These are phyloP conservation scores for Juglanconis oblonga DNA, from an alignment of 2,329 filamentous ascomycete genomes.

Conservation along the genomic window DNA sequence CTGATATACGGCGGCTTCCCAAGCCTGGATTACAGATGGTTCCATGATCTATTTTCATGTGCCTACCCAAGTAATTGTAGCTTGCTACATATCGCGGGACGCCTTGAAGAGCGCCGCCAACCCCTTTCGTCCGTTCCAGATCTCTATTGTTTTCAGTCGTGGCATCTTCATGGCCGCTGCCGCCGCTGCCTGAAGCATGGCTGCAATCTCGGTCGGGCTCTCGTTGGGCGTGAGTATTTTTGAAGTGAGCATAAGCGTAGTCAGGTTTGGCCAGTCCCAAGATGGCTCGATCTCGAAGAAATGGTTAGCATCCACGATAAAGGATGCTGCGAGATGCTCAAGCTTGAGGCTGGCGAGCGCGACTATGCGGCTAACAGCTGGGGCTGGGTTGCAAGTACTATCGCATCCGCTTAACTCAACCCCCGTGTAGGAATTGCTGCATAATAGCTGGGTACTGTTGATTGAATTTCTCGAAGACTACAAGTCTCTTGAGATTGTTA, in stretches of 20 bases:
- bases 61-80: slow-evolving; percentile 26
- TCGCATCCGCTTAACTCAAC: slow-evolving; percentile 14
- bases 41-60: slow-evolving; percentile 28
- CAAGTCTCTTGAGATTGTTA: slow-evolving; percentile 20
- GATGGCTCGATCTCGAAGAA: slow-evolving; percentile 26
- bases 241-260: slow-evolving; percentile 31
- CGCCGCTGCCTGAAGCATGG: slow-evolving; percentile 24
- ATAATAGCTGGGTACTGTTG: slow-evolving; percentile 26
- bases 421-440: slow-evolving; percentile 17
- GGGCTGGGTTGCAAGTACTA: slow-evolving; percentile 20
- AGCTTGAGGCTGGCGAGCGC: slow-evolving; percentile 26
- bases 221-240: slow-evolving; percentile 23
- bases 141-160: slow-evolving; percentile 31
- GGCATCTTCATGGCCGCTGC: slow-evolving; percentile 29
- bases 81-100: slow-evolving; percentile 12
- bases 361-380: slow-evolving; percentile 23
- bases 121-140: slow-evolving; percentile 32
- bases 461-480: slow-evolving; percentile 32
- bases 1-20: slow-evolving; percentile 27
- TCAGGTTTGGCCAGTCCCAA: slow-evolving; percentile 29
- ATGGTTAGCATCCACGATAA: slow-evolving; percentile 28
- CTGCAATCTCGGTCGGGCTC: slow-evolving; percentile 20
- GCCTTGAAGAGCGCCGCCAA: slow-evolving; percentile 28
- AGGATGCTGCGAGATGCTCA: slow-evolving; percentile 28
- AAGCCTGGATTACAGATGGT: slow-evolving; percentile 23